A percentile compares a stretch with the other conserved stretches of the same genome.
Conservation (phyloP, 2,329 filamentous ascomycete species). For the Ustulina deusta region DNA sequence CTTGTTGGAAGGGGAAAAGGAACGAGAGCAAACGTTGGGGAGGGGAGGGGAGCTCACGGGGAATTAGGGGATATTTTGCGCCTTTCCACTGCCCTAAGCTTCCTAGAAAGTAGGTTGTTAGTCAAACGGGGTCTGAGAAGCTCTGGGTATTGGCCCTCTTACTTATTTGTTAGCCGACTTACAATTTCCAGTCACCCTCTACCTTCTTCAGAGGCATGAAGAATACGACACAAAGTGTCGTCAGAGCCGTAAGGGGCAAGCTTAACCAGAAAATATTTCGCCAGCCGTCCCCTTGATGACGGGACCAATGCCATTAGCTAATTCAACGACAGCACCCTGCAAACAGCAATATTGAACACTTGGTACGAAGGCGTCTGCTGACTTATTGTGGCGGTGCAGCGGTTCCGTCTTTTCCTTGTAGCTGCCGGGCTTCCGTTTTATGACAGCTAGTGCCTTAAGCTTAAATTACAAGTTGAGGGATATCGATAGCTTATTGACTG, state of each 20-base stretch:
- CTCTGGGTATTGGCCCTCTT: background rate
- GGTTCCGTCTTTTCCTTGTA: too few relatives aligned
- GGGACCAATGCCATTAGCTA: conserved; percentile 67
- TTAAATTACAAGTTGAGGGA: too few relatives aligned
- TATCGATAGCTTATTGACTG: too few relatives aligned
- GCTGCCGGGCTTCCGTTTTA: too few relatives aligned
- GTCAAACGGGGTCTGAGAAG: background rate
- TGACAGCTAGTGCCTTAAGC: too few relatives aligned
- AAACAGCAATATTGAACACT: too few relatives aligned
- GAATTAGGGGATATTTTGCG: conserved; percentile 61
- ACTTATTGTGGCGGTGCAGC: too few relatives aligned
- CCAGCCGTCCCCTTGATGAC: conserved; percentile 61
- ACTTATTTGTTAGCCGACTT: conserved; percentile 32
- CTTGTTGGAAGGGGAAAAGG: conserved; percentile 2
- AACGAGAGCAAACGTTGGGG: conserved; percentile 8
- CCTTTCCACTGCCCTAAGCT: conserved; percentile 65
- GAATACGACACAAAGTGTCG: conserved; percentile 61
- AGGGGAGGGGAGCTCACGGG: conserved; percentile 50
- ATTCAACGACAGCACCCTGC: conserved; percentile 62
- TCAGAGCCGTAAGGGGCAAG: conserved; percentile 62
- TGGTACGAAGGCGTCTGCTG: too few relatives aligned
- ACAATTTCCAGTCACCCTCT: conserved; percentile 62
- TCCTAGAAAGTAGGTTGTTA: conserved; percentile 45
- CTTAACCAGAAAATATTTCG: conserved; percentile 68
- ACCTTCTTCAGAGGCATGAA: conserved; percentile 69